Conservation (phyloP, 805 yeast genomes). For the Metschnikowia sp. region DNA sequence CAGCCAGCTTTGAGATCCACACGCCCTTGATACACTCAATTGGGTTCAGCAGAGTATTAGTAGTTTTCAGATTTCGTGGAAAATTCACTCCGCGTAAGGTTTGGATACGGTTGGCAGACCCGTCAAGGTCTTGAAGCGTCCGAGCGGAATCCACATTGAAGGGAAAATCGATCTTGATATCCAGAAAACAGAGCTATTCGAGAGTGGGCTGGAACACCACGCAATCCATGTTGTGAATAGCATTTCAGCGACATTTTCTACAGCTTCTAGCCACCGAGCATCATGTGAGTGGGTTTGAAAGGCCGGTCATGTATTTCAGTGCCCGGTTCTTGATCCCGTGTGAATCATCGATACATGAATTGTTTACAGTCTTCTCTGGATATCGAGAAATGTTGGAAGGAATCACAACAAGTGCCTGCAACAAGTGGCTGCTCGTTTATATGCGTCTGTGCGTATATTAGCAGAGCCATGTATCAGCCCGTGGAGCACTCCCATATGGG, state of each 20-base stretch:
- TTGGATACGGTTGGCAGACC: slow-evolving; percentile 40
- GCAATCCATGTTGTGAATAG: slow-evolving; percentile 34
- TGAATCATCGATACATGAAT: no score
- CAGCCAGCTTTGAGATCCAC: slow-evolving; percentile 36
- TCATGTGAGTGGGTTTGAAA: slow-evolving; percentile 28
- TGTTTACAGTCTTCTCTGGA: no score
- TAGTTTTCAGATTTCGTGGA: slow-evolving; percentile 28
- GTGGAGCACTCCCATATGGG: no score
- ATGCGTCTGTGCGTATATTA: no score
- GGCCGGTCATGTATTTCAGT: no score
- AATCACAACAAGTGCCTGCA: no score
- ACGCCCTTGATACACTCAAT: slow-evolving; percentile 41
- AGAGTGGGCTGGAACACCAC: slow-evolving; percentile 33
- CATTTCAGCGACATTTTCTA: slow-evolving; percentile 33
- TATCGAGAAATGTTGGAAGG: no score
- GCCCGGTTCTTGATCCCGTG: no score
- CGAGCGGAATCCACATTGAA: slow-evolving; percentile 39
- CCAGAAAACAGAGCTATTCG: slow-evolving; percentile 28
- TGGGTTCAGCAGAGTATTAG: slow-evolving; percentile 37
- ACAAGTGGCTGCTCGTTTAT: no score
- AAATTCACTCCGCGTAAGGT: slow-evolving; percentile 35
- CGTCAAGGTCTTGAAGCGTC: slow-evolving; percentile 27
- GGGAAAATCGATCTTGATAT: slow-evolving; percentile 37
- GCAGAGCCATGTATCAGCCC: no score
- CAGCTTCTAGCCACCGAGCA: slow-evolving; percentile 30